Conservation (phyloP, 2,329 filamentous ascomycete species). For the Verticillium isaacii region DNA sequence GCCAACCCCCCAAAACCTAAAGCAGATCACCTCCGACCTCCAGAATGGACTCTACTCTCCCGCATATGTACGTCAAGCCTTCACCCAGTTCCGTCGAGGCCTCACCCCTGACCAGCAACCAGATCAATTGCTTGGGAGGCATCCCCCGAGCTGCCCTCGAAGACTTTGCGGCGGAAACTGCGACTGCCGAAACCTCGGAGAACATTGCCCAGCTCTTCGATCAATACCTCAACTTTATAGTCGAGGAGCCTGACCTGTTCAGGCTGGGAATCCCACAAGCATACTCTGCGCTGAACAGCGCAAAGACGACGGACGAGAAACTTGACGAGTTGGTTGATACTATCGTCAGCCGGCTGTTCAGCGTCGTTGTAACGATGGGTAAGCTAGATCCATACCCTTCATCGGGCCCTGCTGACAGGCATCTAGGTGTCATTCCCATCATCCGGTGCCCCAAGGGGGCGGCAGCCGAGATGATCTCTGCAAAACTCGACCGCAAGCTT, state of each 20-base stretch:
- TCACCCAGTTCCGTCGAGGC: not conserved
- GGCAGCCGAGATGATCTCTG: conserved; percentile 89
- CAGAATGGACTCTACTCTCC: conserved; percentile 85
- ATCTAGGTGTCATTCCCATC: conserved; percentile 78
- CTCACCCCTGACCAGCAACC: not conserved
- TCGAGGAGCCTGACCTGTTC: conserved; percentile 92
- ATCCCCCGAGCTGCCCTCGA: conserved; percentile 86
- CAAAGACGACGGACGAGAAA: conserved; percentile 82
- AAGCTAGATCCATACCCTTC: conserved; percentile 19
- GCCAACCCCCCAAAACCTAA: conserved; percentile 74
- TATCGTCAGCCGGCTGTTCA: conserved; percentile 95
- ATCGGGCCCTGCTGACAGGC: conserved; percentile 17
- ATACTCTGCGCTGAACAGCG: conserved; percentile 96
- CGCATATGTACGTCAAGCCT: conserved; percentile 51
- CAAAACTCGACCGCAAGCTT: conserved; percentile 90
- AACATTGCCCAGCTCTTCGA: conserved; percentile 90
- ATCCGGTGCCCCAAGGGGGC: conserved; percentile 92
- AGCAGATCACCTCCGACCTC: conserved; percentile 79
- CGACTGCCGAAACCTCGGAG: conserved; percentile 77
- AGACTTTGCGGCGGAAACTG: conserved; percentile 89
- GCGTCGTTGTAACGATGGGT: conserved; percentile 98
- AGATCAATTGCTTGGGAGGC: conserved; percentile 90
- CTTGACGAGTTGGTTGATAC: conserved; percentile 83
- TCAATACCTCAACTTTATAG: conserved; percentile 96
- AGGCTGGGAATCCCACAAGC: conserved; percentile 86